phyloP scores from a whole-genome alignment of 495 filamentous ascomycete species.

The Penicillium simplicissimum region DNA sequence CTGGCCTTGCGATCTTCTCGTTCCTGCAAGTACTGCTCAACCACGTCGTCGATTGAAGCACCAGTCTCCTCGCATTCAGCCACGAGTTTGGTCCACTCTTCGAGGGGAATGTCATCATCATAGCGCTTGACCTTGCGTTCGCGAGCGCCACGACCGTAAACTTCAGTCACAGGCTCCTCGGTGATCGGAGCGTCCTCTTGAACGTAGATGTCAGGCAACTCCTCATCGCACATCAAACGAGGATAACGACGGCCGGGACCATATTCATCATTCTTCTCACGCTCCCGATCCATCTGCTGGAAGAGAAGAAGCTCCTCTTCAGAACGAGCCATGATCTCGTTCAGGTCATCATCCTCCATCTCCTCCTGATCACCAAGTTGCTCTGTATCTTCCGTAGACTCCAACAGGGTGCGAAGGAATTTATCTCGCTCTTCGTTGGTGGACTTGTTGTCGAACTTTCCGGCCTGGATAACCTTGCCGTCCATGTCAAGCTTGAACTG shows the following conservation, averaged over 20 bases:
- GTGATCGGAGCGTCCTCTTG: constrained; percentile 79
- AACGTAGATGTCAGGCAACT: constrained; percentile 92
- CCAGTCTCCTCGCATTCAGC: constrained; percentile 83
- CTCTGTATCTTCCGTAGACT: constrained; percentile 84
- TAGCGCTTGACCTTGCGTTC: constrained; percentile 93
- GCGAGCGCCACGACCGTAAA: constrained; percentile 84
- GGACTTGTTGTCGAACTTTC: constrained; percentile 99
- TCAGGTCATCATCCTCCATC: constrained; percentile 97
- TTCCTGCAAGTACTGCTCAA: constrained; percentile 75
- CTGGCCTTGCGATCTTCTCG: constrained; percentile 58
- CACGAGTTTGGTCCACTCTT: constrained; percentile 81
- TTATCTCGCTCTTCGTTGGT: constrained; percentile 98
- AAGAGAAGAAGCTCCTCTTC: constrained; percentile 72
- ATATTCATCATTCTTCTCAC: constrained; percentile 62
- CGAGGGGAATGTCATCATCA: constrained; percentile 95
- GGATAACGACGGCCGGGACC: constrained; percentile 66
- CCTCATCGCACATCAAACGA: constrained; percentile 82
- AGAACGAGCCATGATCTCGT: constrained; percentile 78
- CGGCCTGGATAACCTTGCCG: constrained; percentile 98
- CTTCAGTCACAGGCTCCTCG: constrained; percentile 73
- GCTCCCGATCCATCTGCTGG: constrained; percentile 76
- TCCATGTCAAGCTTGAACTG: constrained; percentile 99
- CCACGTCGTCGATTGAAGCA: constrained; percentile 79
- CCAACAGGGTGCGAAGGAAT: constrained; percentile 86
- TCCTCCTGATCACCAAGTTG: constrained; percentile 77